phyloP scores from a whole-genome alignment of 257 asterid genomes.

The Lycium barbarum region DNA sequence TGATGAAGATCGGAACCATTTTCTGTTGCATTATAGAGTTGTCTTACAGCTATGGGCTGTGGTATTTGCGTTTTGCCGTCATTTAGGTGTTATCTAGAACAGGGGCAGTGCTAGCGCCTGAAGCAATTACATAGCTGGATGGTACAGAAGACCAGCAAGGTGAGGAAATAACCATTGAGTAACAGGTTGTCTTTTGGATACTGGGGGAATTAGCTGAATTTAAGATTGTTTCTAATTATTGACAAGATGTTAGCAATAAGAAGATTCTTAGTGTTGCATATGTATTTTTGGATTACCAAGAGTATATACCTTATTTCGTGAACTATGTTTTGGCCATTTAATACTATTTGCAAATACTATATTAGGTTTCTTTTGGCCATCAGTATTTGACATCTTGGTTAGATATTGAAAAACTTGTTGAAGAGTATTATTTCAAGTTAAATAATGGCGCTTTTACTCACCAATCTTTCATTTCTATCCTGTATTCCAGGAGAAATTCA shows the following conservation, averaged over 20 bases:
- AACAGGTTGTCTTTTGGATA: not conserved
- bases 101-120: not conserved
- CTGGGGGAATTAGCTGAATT: not conserved
- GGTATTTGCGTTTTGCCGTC: not conserved
- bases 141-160: not conserved
- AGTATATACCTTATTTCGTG: not conserved
- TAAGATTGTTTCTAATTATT: not conserved
- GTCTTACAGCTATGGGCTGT: not conserved
- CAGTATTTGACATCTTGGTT: not conserved
- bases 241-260: not conserved
- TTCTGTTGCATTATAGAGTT: slow-evolving; percentile 20
- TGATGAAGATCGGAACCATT: not conserved
- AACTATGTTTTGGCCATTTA: not conserved
- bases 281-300: not conserved
- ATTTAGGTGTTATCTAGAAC: not conserved
- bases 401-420: not conserved
- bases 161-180: not conserved
- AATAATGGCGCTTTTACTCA: not conserved
- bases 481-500: not conserved
- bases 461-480: not conserved
- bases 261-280: not conserved
- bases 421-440: slow-evolving; percentile 2
- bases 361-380: not conserved
- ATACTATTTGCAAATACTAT: not conserved
- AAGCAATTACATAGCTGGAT: not conserved